Conservation (phyloP, 345 rosid genomes). For the Citrus glauca region DNA sequence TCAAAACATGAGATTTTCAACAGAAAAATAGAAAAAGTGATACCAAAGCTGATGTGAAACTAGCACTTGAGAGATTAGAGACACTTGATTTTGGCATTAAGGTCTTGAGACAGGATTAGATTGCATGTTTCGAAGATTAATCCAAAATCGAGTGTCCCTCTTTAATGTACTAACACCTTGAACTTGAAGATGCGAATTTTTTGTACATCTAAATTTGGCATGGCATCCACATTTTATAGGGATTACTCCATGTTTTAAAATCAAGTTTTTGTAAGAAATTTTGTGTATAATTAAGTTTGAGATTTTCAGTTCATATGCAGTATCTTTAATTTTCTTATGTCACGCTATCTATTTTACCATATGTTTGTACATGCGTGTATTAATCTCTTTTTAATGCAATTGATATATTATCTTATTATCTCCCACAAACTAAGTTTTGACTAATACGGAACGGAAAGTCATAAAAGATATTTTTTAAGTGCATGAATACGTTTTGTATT, state of each 20-base stretch:
- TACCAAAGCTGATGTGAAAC: conserved; percentile 20
- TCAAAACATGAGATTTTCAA: conserved; percentile 20
- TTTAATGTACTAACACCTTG: conserved; percentile 24
- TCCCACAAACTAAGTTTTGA: too few relatives aligned
- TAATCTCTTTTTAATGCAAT: too few relatives aligned
- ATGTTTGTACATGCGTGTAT: too few relatives aligned
- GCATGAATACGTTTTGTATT: too few relatives aligned
- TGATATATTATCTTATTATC: too few relatives aligned
- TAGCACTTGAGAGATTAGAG: conserved; percentile 22
- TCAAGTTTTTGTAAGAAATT: too few relatives aligned
- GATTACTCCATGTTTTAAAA: neutral
- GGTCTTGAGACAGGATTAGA: conserved; percentile 32
- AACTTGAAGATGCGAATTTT: neutral
- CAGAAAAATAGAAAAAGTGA: conserved; percentile 2
- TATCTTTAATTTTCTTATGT: too few relatives aligned
- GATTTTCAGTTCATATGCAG: too few relatives aligned
- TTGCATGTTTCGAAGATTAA: conserved; percentile 33
- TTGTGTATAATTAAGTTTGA: too few relatives aligned
- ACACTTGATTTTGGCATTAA: conserved; percentile 24
- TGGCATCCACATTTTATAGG: neutral
- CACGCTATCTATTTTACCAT: too few relatives aligned
- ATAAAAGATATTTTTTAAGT: too few relatives aligned
- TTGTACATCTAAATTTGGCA: neutral
- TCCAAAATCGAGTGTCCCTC: conserved; percentile 36
- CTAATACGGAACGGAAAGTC: too few relatives aligned